Conservation (phyloP, 371 early-diverging fungal species). For the Blastocladiella emersonii region DNA sequence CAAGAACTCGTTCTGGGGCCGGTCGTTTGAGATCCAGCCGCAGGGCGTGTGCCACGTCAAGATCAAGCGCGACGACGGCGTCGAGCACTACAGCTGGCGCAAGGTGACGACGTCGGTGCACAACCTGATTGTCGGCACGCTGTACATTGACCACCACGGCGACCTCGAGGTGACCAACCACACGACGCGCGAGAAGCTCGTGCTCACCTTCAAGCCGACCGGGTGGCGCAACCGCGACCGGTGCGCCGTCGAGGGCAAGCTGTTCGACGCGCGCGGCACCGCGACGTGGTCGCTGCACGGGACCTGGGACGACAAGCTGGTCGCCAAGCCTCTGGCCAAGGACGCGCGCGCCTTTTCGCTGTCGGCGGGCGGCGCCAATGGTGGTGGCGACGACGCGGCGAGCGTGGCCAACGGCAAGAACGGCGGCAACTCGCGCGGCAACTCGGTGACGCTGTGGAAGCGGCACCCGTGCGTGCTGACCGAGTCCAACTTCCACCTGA, state of each 20-base stretch:
- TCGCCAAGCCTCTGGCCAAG: slow-evolving; percentile 10
- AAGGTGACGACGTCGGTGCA: slow-evolving; percentile 69
- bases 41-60: slow-evolving; percentile 59
- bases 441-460: slow-evolving; percentile 49
- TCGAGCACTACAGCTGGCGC: slow-evolving; percentile 64
- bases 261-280: slow-evolving; percentile 35
- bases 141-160: slow-evolving; percentile 67
- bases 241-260: slow-evolving; percentile 49
- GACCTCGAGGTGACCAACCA: slow-evolving; percentile 62
- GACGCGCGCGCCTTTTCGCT: background rate
- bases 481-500: slow-evolving; percentile 42
- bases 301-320: slow-evolving; percentile 50
- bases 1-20: slow-evolving; percentile 61
- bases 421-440: slow-evolving; percentile 2
- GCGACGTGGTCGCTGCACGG: slow-evolving; percentile 49
- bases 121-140: slow-evolving; percentile 66
- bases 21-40: slow-evolving; percentile 56
- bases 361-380: background rate
- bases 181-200: slow-evolving; percentile 50
- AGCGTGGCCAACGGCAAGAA: background rate
- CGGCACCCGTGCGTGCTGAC: slow-evolving; percentile 21
- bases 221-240: slow-evolving; percentile 45
- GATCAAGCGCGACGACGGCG: slow-evolving; percentile 23
- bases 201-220: slow-evolving; percentile 54
- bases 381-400: too few relatives aligned